Base-by-base conservation (phyloP, 1,139 yeast species). In the Debaryomyces nepalensis region DNA sequence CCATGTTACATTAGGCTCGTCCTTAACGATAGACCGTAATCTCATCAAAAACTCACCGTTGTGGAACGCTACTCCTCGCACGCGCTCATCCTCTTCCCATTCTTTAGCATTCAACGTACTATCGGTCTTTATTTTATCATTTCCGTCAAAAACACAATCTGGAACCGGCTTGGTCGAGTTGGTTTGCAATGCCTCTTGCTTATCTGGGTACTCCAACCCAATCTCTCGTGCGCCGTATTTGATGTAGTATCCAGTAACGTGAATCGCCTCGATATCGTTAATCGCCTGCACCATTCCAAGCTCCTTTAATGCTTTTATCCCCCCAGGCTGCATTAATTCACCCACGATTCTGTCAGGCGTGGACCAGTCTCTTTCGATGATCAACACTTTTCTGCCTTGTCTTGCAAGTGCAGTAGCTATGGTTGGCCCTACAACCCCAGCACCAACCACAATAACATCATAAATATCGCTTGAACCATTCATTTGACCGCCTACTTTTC, bases 341-440 rank as follows among this genome's bases (percentile, higher is more conserved):
- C 99, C 99, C 29, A 93, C 99, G 45, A 93, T 93, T 53, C 99
- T 78, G 63, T 93, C 97, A 1, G 99, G 99, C 61, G 82, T 87
- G 19, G 80, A 64, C 87, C 97, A 86, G 60, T 89, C 97, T 51
- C 98, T 77, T 63, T 93, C 99, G 21, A 84, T 69, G 30, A 86
- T 80, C 43, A 86, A 63, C 14, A 86, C 93, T 40, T 76, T 74
- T 54, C 96, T 75, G 29, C 98, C 98, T 58, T 88, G 95, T 54
- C 95, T 77, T 2, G 97, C 98, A 45, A 93, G 68, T 3, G 89
- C 90, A 0, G 91, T 86, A 36, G 98, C 98, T 20, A 93, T 75
- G 43, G 93, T 83, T 4, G 99, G 97, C 1, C 99, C 99, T 10
- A 88, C 84, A 15, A 93, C 96, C 33, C 99, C 99, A 10, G 98